Base-by-base conservation (phyloP, 2,329 filamentous ascomycete species). In the Akanthomyces dipterigenus region DNA sequence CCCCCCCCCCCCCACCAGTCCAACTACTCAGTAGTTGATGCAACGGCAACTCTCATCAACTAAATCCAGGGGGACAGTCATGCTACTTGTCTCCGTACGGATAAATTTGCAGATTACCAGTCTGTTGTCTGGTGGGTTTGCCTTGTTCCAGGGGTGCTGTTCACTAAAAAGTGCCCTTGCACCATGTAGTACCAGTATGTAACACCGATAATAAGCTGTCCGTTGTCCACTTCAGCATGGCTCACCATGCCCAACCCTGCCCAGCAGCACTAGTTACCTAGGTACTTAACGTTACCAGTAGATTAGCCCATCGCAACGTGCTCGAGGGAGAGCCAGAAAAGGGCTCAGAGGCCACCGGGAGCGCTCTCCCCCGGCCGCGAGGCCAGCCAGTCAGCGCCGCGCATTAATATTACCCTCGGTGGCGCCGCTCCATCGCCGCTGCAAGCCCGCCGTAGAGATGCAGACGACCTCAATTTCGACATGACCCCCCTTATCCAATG, bases 341-440 rank as follows among this genome's bases (percentile, higher is more conserved):
- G 31, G n/a, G 31, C 31, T 34, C 31, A 34, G 31, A 34, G 31
- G 31, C 31, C 31, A 34, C 31, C 31, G 31, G 31, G 31, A 34
- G 31, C 1, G 4, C 7, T 34, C 31, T 34, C 31, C 53, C 50
- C 40, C 12, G 18, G 12, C n/a, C 38, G 28, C 54, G 40, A 45
- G 54, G 40, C 54, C 42, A 56, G 54, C 54, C 54, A 56, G 26
- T 56, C 40, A 58, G 55, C 45, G 28, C 24, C 1, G n/a, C 18
- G 55, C 45, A 58, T 58, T 58, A 40, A 50, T 58, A 58, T 58
- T 58, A 58, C 55, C 22, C 43, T 58, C 34, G 55, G 55, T 58
- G 34, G 55, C 55, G 55, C 46, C 46, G 38, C 22, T 50, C 55
- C 55, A 50, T 58, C 36, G n/a, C 26, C n/a, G 16, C 24, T 36